A percentile compares a stretch with the other conserved stretches of the same genome.
phyloP scores from a whole-genome alignment of 305 asterid genomes.

The Nicotiana rustica region DNA sequence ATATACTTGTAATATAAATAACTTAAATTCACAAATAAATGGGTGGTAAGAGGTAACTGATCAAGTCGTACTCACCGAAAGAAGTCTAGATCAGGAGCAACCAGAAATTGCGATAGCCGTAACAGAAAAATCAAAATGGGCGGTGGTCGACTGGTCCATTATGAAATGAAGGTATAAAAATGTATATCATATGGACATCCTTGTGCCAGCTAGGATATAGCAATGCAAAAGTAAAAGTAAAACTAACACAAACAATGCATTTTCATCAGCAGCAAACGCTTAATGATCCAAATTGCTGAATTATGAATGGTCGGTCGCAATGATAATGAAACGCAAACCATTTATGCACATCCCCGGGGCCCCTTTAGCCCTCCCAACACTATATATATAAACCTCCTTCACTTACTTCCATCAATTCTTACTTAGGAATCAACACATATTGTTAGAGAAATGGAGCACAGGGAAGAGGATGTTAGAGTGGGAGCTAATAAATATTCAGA shows the following conservation, averaged over 20 bases:
- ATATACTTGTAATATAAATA: neutral
- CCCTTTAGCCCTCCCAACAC: constrained; percentile 11
- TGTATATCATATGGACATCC: neutral
- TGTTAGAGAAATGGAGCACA: constrained; percentile 20
- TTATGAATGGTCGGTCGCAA: constrained; percentile 25
- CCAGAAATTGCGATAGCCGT: neutral
- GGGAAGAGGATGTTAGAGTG: constrained; percentile 39
- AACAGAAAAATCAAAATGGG: constrained; percentile 16
- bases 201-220: constrained; percentile 21
- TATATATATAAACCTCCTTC: neutral
- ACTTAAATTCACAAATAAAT: neutral
- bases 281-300: neutral
- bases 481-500: constrained; percentile 38
- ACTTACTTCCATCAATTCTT: neutral
- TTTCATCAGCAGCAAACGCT: neutral
- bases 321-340: constrained; percentile 31
- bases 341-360: neutral
- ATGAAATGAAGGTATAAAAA: neutral
- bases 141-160: constrained; percentile 27
- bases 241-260: neutral
- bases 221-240: neutral
- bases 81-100: neutral
- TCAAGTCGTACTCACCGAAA: neutral
- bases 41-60: neutral
- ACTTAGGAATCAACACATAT: neutral